Conservation (phyloP, 2,329 filamentous ascomycete genomes). For the Teratosphaeria pseudoeucalypti region DNA sequence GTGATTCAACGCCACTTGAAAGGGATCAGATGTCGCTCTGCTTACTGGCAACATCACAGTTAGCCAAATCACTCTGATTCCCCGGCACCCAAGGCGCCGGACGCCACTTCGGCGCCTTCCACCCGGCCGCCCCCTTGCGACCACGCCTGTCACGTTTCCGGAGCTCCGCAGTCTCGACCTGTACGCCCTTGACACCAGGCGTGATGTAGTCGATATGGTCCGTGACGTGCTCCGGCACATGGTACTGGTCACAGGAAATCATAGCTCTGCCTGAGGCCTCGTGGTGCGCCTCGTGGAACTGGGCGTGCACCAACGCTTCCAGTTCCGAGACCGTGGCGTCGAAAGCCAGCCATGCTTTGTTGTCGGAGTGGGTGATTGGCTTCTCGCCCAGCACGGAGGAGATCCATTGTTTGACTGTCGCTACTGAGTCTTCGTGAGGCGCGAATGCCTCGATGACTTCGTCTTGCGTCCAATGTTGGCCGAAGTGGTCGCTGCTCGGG, state of each 20-base stretch:
- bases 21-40: no score
- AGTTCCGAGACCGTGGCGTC: conserved; percentile 19
- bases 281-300: conserved; percentile 20
- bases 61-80: conserved; percentile 6
- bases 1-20: no score
- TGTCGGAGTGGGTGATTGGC: conserved; percentile 21
- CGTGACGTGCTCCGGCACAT: conserved; percentile 13
- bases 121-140: neutral
- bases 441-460: conserved; percentile 16
- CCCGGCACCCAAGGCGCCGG: conserved; percentile 6
- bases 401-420: conserved; percentile 18
- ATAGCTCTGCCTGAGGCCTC: conserved; percentile 9
- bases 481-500: conserved; percentile 2
- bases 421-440: conserved; percentile 15
- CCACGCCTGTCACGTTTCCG: conserved; percentile 2
- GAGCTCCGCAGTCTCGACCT: conserved; percentile 6
- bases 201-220: conserved; percentile 21
- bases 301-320: conserved; percentile 17
- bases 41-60: conserved; percentile 9
- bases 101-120: conserved; percentile 5
- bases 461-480: conserved; percentile 6
- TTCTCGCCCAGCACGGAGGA: conserved; percentile 9
- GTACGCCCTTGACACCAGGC: conserved; percentile 18
- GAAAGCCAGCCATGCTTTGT: conserved; percentile 25
- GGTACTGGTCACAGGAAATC: conserved; percentile 13